Evolutionary conservation across 805 yeast genomes (phyloP).

Genomic region (Sungouiella blattae): DNA sequence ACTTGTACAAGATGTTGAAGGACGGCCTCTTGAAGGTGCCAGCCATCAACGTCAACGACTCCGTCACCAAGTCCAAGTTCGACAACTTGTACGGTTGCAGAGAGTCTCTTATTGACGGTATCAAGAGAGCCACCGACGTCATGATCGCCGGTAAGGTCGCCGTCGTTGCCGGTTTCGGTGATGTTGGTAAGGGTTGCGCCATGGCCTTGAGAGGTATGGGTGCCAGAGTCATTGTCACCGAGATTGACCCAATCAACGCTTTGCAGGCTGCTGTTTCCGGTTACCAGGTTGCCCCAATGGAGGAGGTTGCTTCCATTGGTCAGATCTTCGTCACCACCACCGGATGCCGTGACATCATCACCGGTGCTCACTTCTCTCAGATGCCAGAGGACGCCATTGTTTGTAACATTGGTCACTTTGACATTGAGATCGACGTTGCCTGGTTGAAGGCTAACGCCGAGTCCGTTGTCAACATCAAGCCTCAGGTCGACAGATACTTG

Average conservation of each 20-base stretch:
- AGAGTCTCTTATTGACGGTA: conserved; percentile 97
- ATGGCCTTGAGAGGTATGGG: conserved; percentile 99
- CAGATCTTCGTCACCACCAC: conserved; percentile 99
- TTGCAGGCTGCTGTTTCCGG: conserved; percentile 99
- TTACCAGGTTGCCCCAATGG: conserved; percentile 94
- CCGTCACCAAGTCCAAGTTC: conserved; percentile 98
- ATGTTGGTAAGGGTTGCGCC: conserved; percentile 99
- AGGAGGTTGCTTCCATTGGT: conserved; percentile 87
- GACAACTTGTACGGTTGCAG: conserved; percentile 99
- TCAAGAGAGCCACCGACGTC: conserved; percentile 99
- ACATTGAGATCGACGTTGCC: conserved; percentile 98
- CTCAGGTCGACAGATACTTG: conserved; percentile 97
- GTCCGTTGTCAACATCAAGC: conserved; percentile 95
- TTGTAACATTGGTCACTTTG: conserved; percentile 99
- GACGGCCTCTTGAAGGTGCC: conserved; percentile 92
- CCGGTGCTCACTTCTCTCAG: conserved; percentile 75
- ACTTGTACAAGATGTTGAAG: conserved; percentile 92
- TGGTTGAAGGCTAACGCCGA: conserved; percentile 94
- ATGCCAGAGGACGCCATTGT: conserved; percentile 99
- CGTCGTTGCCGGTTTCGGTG: conserved; percentile 99
- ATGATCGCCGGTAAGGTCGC: conserved; percentile 99
- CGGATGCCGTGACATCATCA: conserved; percentile 98
- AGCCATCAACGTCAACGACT: conserved; percentile 98
- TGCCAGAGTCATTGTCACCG: conserved; percentile 96
- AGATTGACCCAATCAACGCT: conserved; percentile 98